Evolutionary conservation across 2,329 filamentous ascomycete genomes (phyloP), one percentile per base, ranked within the genome.

Genomic region (Hypoxylon rubiginosum): DNA sequence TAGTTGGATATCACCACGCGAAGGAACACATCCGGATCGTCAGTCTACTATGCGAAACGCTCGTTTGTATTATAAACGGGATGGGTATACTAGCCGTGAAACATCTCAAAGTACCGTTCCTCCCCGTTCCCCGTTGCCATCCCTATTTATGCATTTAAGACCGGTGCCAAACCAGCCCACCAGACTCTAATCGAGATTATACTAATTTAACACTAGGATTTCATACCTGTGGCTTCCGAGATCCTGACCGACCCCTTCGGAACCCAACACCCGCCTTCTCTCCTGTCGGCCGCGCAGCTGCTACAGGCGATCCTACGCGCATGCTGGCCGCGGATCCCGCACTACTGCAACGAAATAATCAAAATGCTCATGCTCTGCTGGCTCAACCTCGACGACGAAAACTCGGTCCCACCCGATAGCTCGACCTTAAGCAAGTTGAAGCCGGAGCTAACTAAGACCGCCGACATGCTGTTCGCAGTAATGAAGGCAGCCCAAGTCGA

Each of bases 171-270:
- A 43, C 53, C 32, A 24, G 39, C 19, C 39, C 36, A 19, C 19
- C 13, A 59, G 6, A 67, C 57, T 46, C 66, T 56, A 1, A 21
- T 52, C 53, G n/a, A 28, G 15, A 32, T n/a, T n/a, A 58, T 53
- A 32, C 48, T 54, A 58, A 66, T 28, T 30, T 30, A 43, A 36
- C 19, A 54, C 53, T 62, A 92, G 83, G 86, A 89, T 49, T 78
- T 95, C 7, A 76, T 97, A 0, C 88, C 91, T 0, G 82, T 94
- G 68, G 78, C 93, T 9, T 87, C 88, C 2, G 81, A 82, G 41
- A 86, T 91, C 9, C 81, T 97, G 57, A 84, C 86, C 2, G 89
- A 94, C 73, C 89, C 92, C 0, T 92, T 96, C 74, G 85, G 85
- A 0, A 80, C 85, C 9, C 82, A 84, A 1, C 82, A 86, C 66